These are phyloP conservation scores for Leavenworthia alabamica DNA, from an alignment of 345 rosid genomes.

Conservation along the genomic window DNA sequence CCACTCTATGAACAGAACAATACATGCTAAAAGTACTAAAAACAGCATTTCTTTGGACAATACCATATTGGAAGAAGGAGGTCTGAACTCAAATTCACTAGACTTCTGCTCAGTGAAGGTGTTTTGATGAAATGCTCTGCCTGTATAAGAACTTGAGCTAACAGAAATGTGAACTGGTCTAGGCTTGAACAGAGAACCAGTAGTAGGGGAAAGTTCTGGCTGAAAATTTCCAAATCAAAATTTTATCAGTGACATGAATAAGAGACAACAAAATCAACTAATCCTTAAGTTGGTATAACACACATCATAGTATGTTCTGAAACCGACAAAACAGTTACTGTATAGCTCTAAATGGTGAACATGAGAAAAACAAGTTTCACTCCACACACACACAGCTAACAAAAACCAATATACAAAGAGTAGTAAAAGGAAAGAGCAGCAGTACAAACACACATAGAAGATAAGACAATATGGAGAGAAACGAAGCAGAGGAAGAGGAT, in stretches of 20 bases:
- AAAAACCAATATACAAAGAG: slow-evolving; percentile 12
- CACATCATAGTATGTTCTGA: background rate
- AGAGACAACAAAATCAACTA: background rate
- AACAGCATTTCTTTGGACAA: no score
- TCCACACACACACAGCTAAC: slow-evolving; percentile 15
- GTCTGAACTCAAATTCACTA: slow-evolving; percentile 66
- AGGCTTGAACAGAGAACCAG: slow-evolving; percentile 76
- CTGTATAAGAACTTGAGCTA: slow-evolving; percentile 35
- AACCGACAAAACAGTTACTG: background rate
- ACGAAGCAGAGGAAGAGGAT: slow-evolving; percentile 32
- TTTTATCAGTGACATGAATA: no score
- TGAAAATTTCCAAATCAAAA: slow-evolving; percentile 30
- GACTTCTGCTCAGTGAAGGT: slow-evolving; percentile 44
- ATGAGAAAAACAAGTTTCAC: no score
- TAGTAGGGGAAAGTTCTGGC: slow-evolving; percentile 94
- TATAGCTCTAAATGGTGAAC: no score
- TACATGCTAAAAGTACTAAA: no score
- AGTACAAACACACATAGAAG: slow-evolving; percentile 38
- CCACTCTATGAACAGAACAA: no score
- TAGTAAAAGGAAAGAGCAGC: slow-evolving; percentile 26
- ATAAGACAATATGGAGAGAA: slow-evolving; percentile 52
- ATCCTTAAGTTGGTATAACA: background rate
- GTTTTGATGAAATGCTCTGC: slow-evolving; percentile 31
- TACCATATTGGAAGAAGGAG: slow-evolving; percentile 64
- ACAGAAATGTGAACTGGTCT: slow-evolving; percentile 41